phyloP scores from a whole-genome alignment of 2,329 filamentous ascomycete species.

The Ramularia endophylla region DNA sequence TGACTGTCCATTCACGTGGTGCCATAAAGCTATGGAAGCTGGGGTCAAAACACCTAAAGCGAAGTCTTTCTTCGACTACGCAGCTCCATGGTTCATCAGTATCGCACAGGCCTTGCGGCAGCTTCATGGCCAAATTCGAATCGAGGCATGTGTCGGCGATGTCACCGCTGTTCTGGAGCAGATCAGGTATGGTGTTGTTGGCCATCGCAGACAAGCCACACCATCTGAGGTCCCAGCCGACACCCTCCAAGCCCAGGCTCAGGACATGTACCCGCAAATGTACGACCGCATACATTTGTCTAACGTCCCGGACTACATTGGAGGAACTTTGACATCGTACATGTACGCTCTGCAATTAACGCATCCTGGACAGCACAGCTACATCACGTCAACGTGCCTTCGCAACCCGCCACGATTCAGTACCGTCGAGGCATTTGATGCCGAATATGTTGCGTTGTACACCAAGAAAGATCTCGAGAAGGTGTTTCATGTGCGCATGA shows the following conservation, averaged over 20 bases:
- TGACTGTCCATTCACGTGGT: background rate
- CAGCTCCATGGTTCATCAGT: background rate
- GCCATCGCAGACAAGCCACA: constrained; percentile 1
- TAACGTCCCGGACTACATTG: constrained; percentile 12
- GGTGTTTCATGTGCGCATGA: constrained; percentile 6
- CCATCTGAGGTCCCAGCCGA: background rate
- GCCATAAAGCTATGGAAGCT: background rate
- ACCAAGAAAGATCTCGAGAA: constrained; percentile 3
- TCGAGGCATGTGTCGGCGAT: constrained; percentile 8
- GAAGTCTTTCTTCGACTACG: background rate
- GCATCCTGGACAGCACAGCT: constrained; percentile 3
- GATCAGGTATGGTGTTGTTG: constrained; percentile 7
- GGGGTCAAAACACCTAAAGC: background rate
- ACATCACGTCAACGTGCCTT: constrained; percentile 5
- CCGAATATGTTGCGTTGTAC: constrained; percentile 7
- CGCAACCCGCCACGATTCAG: constrained; percentile 9
- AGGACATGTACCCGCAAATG: constrained; percentile 1
- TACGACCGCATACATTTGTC: constrained; percentile 14
- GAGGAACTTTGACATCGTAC: constrained; percentile 6
- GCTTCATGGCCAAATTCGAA: background rate
- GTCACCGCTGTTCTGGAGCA: constrained; percentile 11
- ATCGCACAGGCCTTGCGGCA: background rate
- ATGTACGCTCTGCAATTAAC: constrained; percentile 5
- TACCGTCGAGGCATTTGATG: constrained; percentile 2
- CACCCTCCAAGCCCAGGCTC: background rate